Conservation (phyloP, 1,284 basidiomycete genomes). For the Moesziomyces sp. region DNA sequence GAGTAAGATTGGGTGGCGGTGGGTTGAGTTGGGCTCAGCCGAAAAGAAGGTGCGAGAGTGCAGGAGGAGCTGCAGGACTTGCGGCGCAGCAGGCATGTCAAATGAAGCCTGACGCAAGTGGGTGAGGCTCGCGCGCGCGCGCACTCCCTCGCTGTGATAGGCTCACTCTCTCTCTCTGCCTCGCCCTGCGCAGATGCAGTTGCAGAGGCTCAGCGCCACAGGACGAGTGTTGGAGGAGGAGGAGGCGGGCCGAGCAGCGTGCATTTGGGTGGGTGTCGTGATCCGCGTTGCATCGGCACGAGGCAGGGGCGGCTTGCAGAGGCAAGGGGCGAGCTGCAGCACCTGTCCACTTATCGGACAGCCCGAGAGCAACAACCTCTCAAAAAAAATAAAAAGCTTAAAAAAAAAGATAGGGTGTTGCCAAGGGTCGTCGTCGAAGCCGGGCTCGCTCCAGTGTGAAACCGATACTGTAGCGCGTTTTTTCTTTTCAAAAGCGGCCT, state of each 20-base stretch:
- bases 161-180: no score
- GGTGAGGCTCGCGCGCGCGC: no score
- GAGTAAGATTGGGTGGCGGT: constrained; percentile 1
- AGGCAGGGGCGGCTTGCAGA: neutral
- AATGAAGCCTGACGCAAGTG: no score
- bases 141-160: no score
- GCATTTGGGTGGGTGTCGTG: no score
- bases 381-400: neutral
- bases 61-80: neutral
- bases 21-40: constrained; percentile 23
- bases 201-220: no score
- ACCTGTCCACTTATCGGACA: neutral
- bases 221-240: no score
- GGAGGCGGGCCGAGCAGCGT: no score
- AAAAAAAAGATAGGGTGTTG: constrained; percentile 4
- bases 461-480: neutral
- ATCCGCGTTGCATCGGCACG: no score
- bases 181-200: no score
- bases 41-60: neutral
- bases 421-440: neutral
- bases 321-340: constrained; percentile 13
- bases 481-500: neutral
- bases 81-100: neutral
- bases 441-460: constrained; percentile 5
- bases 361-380: neutral